Evolutionary conservation across 768 basidiomycete species (phyloP).

Genomic region (Mycena olivaceomarginata): DNA sequence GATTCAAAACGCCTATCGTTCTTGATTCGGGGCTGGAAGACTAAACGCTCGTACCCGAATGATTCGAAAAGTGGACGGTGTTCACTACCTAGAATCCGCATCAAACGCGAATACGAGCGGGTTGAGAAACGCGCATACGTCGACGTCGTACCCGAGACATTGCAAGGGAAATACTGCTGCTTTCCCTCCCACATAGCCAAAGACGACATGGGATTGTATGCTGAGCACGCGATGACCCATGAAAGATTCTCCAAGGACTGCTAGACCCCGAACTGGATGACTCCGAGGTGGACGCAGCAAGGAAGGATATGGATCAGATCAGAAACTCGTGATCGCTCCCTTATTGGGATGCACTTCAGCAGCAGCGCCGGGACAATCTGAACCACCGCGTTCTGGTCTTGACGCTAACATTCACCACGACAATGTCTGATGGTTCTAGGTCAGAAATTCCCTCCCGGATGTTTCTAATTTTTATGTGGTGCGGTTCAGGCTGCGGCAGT

Average conservation of each 20-base stretch:
- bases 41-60: conserved; percentile 76
- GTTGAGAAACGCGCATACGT: conserved; percentile 71
- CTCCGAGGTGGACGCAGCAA: background rate
- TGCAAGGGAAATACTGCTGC: conserved; percentile 87
- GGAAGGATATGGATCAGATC: background rate
- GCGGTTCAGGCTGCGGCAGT: conserved; percentile 81
- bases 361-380: background rate
- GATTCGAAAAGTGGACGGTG: conserved; percentile 97
- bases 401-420: conserved; percentile 2
- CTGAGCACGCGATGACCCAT: conserved; percentile 81
- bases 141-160: conserved; percentile 96
- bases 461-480: conserved; percentile 11
- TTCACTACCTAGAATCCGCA: conserved; percentile 80
- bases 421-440: conserved; percentile 80
- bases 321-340: conserved; percentile 22
- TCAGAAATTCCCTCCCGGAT: conserved; percentile 48
- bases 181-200: conserved; percentile 95
- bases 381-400: conserved; percentile 30
- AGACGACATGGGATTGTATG: conserved; percentile 95
- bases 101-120: conserved; percentile 36
- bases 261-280: background rate
- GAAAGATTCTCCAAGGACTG: background rate
- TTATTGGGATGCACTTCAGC: background rate
- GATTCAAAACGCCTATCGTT: background rate
- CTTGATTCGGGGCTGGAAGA: background rate